Evolutionary conservation across 129 eudicot genomes (phyloP).

Genomic region (Gnaphalium uliginosum): DNA sequence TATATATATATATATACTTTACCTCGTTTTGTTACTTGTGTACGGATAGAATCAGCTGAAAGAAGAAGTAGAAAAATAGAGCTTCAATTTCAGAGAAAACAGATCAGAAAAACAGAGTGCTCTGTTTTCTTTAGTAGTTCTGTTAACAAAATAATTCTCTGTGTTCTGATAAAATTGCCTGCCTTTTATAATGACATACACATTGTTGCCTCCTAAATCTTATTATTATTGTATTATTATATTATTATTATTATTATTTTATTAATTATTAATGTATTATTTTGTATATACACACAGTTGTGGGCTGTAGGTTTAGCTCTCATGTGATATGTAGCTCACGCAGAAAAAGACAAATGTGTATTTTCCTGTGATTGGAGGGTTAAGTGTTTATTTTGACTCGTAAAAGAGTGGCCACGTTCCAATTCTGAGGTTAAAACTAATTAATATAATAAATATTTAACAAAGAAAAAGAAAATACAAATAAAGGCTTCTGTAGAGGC

Average conservation of each 20-base stretch:
- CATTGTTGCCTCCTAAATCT: constrained; percentile 11
- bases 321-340: constrained; percentile 13
- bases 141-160: not conserved
- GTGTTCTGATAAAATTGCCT: constrained; percentile 1
- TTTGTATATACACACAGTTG: not conserved
- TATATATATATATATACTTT: not conserved
- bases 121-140: constrained; percentile 3
- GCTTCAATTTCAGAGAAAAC: constrained; percentile 5
- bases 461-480: too few species aligned
- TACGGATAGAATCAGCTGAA: constrained; percentile 9
- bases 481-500: not conserved
- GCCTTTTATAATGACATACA: constrained; percentile 18
- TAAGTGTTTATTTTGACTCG: constrained; percentile 3
- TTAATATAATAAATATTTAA: not conserved
- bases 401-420: constrained; percentile 26
- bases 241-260: too few species aligned
- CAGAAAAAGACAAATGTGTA: constrained; percentile 33
- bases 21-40: not conserved
- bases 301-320: constrained; percentile 3
- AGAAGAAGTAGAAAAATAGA: not conserved
- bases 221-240: too few species aligned
- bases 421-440: not conserved
- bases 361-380: constrained; percentile 28
- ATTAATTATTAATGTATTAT: too few species aligned
- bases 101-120: constrained; percentile 17